Conservation (phyloP, 2,329 filamentous ascomycete species). For the Cladosporium sp. region DNA sequence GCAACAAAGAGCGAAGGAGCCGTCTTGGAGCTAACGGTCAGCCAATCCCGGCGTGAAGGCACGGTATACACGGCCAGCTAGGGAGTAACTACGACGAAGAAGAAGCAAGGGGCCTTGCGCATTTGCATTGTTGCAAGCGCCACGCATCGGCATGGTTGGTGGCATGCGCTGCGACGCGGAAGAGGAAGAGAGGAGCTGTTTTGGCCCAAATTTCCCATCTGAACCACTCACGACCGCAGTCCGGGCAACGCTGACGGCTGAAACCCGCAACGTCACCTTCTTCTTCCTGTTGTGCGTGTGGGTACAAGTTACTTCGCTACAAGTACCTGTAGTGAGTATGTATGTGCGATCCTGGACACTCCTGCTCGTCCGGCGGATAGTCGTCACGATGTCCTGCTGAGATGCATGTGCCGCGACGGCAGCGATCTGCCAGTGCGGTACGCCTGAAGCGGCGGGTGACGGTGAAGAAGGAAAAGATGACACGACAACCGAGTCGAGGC, state of each 20-base stretch:
- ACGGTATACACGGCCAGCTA: background rate
- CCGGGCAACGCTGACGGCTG: slow-evolving; percentile 13
- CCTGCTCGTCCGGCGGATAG: background rate
- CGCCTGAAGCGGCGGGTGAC: slow-evolving; percentile 14
- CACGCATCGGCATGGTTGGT: slow-evolving; percentile 5
- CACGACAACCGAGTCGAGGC: background rate
- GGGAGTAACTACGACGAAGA: slow-evolving; percentile 1
- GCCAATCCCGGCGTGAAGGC: slow-evolving; percentile 11
- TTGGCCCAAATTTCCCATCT: slow-evolving; percentile 8
- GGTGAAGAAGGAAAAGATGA: background rate
- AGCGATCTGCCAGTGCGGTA: slow-evolving; percentile 7
- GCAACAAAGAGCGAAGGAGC: slow-evolving; percentile 12
- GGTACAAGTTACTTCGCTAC: slow-evolving; percentile 17
- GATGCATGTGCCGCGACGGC: slow-evolving; percentile 8
- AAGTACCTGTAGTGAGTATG: background rate
- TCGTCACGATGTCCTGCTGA: slow-evolving; percentile 4
- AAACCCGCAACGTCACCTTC: slow-evolving; percentile 17
- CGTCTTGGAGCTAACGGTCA: slow-evolving; percentile 3
- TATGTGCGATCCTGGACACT: background rate
- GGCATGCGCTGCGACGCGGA: background rate
- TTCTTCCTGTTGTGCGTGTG: background rate
- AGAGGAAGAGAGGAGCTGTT: background rate
- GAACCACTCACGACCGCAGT: slow-evolving; percentile 14
- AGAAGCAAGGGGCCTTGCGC: slow-evolving; percentile 18
- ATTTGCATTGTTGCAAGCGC: slow-evolving; percentile 15